A percentile compares a stretch with the other conserved stretches of the same genome.
Evolutionary conservation across 2,329 filamentous ascomycete genomes (phyloP).

Genomic region (Didymella arachidicola): DNA sequence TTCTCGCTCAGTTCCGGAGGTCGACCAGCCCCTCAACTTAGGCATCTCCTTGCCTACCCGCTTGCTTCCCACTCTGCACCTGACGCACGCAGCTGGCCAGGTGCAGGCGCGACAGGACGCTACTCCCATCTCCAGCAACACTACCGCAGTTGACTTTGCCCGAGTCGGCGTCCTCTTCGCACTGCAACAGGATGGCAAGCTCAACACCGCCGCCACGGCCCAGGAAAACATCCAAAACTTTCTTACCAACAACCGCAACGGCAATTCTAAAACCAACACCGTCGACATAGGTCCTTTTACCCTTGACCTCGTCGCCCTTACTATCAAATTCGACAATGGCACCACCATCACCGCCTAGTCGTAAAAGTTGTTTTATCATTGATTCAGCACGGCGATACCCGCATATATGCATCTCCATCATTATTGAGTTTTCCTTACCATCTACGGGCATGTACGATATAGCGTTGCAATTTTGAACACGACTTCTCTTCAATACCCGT

Average conservation of each 20-base stretch:
- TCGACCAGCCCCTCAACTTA: constrained; percentile 32
- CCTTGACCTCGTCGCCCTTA: constrained; percentile 43
- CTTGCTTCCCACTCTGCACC: constrained; percentile 36
- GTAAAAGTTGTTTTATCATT: constrained; percentile 14
- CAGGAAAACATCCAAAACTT: constrained; percentile 54
- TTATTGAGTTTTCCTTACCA: constrained; percentile 2
- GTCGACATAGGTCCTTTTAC: constrained; percentile 43
- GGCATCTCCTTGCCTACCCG: constrained; percentile 31
- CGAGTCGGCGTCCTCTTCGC: constrained; percentile 56
- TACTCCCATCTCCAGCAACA: constrained; percentile 47
- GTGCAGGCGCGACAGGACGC: constrained; percentile 29
- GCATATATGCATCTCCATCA: constrained; percentile 20
- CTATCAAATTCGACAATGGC: constrained; percentile 45
- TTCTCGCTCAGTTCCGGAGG: constrained; percentile 35
- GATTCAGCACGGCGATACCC: constrained; percentile 22
- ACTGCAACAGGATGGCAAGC: constrained; percentile 51
- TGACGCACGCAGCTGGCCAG: constrained; percentile 30
- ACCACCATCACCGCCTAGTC: constrained; percentile 38
- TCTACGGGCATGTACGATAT: constrained; percentile 14
- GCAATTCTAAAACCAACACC: constrained; percentile 31
- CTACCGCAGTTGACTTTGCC: constrained; percentile 55
- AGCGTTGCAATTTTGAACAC: constrained; percentile 5
- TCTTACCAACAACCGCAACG: constrained; percentile 42
- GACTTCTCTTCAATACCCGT: constrained; percentile 6
- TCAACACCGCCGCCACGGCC: constrained; percentile 53